phyloP scores from a whole-genome alignment of 163 green algal genomes.

The Chlamydomonas reinhardtii region DNA sequence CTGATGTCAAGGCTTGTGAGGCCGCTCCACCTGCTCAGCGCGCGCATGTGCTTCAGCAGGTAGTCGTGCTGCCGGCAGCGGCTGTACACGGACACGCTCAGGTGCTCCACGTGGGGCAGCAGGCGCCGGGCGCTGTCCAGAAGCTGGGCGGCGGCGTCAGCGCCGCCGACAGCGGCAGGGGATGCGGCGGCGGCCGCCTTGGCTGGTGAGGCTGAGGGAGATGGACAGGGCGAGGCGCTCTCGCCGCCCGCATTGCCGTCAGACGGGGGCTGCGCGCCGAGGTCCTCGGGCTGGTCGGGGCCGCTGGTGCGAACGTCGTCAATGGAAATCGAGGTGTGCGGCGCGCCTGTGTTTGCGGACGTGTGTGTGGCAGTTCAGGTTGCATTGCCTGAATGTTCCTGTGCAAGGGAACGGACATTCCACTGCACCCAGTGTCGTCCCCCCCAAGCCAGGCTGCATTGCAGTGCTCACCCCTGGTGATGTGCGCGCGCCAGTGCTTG shows the following conservation, averaged over 20 bases:
- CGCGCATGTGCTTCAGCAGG: neutral
- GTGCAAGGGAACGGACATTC: no score
- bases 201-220: no score
- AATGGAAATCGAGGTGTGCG: neutral
- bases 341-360: neutral
- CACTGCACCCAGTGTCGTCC: no score
- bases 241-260: no score
- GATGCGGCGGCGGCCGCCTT: neutral
- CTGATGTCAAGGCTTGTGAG: neutral
- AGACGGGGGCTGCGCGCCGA: no score
- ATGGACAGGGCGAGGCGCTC: neutral
- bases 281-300: no score
- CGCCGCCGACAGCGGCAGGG: neutral
- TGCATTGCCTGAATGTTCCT: no score
- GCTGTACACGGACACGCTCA: neutral
- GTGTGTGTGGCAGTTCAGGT: no score
- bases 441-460: no score
- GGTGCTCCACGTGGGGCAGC: conserved; percentile 11
- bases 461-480: neutral
- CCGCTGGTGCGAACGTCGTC: neutral
- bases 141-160: neutral
- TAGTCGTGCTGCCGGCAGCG: neutral
- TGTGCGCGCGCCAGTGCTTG: conserved; percentile 22
- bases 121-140: neutral
- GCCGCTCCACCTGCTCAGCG: neutral